phyloP scores from a whole-genome alignment of 176 grass and related monocot species.

The Paspalum notatum region DNA sequence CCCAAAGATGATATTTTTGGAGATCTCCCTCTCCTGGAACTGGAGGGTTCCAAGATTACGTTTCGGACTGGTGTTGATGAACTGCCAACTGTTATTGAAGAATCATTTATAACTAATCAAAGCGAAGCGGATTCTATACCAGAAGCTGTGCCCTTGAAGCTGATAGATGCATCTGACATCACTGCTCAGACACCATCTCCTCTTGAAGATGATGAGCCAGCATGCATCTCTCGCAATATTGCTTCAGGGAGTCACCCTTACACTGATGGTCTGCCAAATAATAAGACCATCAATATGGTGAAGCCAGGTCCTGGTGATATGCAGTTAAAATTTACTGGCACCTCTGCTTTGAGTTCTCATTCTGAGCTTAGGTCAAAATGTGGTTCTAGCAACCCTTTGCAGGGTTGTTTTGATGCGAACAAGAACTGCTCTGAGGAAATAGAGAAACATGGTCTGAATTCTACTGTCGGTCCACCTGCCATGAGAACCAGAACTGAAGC shows the following conservation, averaged over 20 bases:
- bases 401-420: slow-evolving; percentile 26
- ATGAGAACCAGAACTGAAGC: slow-evolving; percentile 46
- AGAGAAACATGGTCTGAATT: slow-evolving; percentile 10
- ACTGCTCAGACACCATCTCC: slow-evolving; percentile 14
- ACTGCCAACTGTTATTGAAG: slow-evolving; percentile 56
- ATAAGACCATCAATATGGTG: slow-evolving; percentile 16
- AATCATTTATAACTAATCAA: slow-evolving; percentile 48
- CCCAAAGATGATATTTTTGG: slow-evolving; percentile 64
- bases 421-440: slow-evolving; percentile 36
- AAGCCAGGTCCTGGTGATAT: slow-evolving; percentile 33
- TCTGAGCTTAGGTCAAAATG: slow-evolving; percentile 35
- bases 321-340: slow-evolving; percentile 24
- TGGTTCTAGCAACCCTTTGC: slow-evolving; percentile 24
- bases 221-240: slow-evolving; percentile 20
- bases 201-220: slow-evolving; percentile 20
- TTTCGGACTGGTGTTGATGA: slow-evolving; percentile 55
- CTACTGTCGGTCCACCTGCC: slow-evolving; percentile 14
- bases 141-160: slow-evolving; percentile 37
- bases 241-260: slow-evolving; percentile 13
- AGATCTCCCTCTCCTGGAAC: slow-evolving; percentile 66
- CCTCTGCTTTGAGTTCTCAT: slow-evolving; percentile 34
- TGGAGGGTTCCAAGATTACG: slow-evolving; percentile 56
- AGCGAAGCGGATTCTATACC: slow-evolving; percentile 42
- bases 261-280: slow-evolving; percentile 17
- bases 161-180: slow-evolving; percentile 41